Evolutionary conservation across 495 filamentous ascomycete species (phyloP).

Genomic region (Parachaetomium inaequale): DNA sequence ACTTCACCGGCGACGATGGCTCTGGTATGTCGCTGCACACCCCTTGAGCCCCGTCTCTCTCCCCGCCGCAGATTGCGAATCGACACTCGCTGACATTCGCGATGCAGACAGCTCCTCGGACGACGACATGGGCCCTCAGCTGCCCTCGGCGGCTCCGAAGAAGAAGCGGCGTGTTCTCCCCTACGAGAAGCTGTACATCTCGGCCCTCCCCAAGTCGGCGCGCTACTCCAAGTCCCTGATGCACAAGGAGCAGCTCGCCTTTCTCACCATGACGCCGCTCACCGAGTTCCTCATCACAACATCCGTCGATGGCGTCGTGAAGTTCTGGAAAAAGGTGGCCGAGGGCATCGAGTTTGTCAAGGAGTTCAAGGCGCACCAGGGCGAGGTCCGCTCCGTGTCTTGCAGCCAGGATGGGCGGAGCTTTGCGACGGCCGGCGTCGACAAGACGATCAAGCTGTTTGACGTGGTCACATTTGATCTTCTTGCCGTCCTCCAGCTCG

Average conservation of each 20-base stretch:
- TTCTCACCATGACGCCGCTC: slow-evolving; percentile 76
- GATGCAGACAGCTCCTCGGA: slow-evolving; percentile 71
- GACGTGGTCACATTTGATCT: slow-evolving; percentile 95
- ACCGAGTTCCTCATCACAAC: slow-evolving; percentile 95
- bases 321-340: slow-evolving; percentile 97
- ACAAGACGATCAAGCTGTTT: slow-evolving; percentile 91
- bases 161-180: slow-evolving; percentile 89
- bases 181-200: slow-evolving; percentile 90
- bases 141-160: slow-evolving; percentile 73
- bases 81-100: not conserved
- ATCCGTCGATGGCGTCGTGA: slow-evolving; percentile 88
- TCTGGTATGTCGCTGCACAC: slow-evolving; percentile 34
- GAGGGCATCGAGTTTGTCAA: slow-evolving; percentile 96
- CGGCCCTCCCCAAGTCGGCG: slow-evolving; percentile 74
- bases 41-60: no score
- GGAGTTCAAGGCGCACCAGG: slow-evolving; percentile 86
- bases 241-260: slow-evolving; percentile 93
- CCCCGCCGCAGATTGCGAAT: not conserved
- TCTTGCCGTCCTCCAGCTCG: slow-evolving; percentile 70
- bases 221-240: slow-evolving; percentile 96
- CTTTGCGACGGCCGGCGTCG: slow-evolving; percentile 83
- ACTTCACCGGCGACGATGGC: slow-evolving; percentile 39
- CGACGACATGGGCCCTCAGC: slow-evolving; percentile 89
- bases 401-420: slow-evolving; percentile 87
- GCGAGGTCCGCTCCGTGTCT: slow-evolving; percentile 77